Evolutionary conservation across 768 basidiomycete genomes (phyloP), one percentile per base, ranked within the genome.

Genomic region (Suillus weaverae): DNA sequence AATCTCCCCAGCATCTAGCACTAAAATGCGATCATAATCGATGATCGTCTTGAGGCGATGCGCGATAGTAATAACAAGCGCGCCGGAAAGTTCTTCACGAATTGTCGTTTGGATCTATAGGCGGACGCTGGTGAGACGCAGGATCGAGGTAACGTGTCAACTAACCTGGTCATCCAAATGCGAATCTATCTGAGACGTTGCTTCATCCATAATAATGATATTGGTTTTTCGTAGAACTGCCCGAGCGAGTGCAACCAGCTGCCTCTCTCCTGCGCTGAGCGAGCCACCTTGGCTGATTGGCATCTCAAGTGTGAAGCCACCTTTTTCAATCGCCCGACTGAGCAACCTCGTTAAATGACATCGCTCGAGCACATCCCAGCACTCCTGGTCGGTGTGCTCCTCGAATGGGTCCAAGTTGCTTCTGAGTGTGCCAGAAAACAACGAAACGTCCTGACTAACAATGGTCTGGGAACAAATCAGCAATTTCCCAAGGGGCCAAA

Each of bases 61-160:
- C 4, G 94, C 94, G 63, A 95, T 94, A 10, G 91, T 93, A 43
- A 95, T 84, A 22, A 95, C 88, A 22, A 93, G 89, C 0, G 89
- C 85, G 13, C 84, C 83, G 1, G 81, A 74, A 61, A 95, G 84
- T 73, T 92, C 90, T 70, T 90, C 87, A 35, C 89, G 83, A 39
- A 92, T 87, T 0, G 90, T 92, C 43, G 77, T 78, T 74, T 92
- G 91, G 62, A 94, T 89, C 85, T 90, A 48, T 50, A 79, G 33
- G n/a, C 50, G 46, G 59, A 32, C 50, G 64, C 18, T 30, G 14
- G 30, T 32, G 22, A 48, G 63, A 64, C 26, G 18, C 53, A 36
- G 16, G 60, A 39, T 6, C 26, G 32, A n/a, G n/a, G 62, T 39
- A 10, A 44, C 20, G 3, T 4, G 10, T 63, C 33, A 32, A 53